Evolutionary conservation across 768 basidiomycete species (phyloP).

Genomic region (Cyclocybe cylindracea): DNA sequence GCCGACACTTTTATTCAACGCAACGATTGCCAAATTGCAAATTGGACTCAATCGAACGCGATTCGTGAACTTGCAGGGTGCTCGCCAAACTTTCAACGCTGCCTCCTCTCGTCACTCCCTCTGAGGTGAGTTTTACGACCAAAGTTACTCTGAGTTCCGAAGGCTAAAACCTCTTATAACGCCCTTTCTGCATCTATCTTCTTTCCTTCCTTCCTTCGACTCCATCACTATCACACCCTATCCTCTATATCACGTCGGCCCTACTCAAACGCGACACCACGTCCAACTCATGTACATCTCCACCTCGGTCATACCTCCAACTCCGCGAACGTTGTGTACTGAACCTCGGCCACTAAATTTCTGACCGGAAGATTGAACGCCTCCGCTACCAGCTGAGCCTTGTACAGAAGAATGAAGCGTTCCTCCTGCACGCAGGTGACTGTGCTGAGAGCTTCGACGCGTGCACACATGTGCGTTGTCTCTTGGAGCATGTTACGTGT

Average conservation of each 20-base stretch:
- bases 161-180: conserved; percentile 6
- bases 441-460: conserved; percentile 97
- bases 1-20: no score
- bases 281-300: no score
- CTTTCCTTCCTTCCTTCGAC: conserved; percentile 6
- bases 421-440: conserved; percentile 95
- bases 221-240: background rate
- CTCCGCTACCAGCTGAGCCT: conserved; percentile 76
- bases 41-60: background rate
- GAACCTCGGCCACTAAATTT: background rate
- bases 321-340: conserved; percentile 4
- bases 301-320: background rate
- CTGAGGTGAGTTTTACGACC: conserved; percentile 63
- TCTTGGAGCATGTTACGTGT: conserved; percentile 12
- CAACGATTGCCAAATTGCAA: no score
- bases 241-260: no score
- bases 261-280: no score
- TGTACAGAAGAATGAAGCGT: conserved; percentile 86
- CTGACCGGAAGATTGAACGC: conserved; percentile 60
- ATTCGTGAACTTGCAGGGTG: conserved; percentile 46
- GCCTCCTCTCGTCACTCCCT: conserved; percentile 90
- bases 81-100: conserved; percentile 74
- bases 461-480: conserved; percentile 71
- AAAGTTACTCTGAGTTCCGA: conserved; percentile 29
- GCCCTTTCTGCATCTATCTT: conserved; percentile 5